Evolutionary conservation across 306 rosid species (phyloP).

Genomic region (Prunus mume): DNA sequence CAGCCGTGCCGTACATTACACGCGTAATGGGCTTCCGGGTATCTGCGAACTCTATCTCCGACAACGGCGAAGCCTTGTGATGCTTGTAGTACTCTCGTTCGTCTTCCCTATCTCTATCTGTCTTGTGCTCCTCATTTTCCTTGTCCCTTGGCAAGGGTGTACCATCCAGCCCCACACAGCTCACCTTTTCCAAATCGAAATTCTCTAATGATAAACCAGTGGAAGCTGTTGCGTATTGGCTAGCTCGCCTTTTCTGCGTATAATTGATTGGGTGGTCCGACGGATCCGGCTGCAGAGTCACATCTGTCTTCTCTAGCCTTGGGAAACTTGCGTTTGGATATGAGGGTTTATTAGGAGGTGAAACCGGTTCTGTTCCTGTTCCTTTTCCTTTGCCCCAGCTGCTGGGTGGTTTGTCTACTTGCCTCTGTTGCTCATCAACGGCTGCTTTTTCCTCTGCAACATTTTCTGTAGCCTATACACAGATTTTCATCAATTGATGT

Average conservation of each 20-base stretch:
- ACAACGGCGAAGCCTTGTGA: constrained; percentile 77
- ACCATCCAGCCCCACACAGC: constrained; percentile 64
- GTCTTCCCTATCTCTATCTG: constrained; percentile 12
- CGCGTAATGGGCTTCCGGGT: constrained; percentile 55
- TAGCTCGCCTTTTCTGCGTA: constrained; percentile 45
- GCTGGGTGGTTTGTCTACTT: constrained; percentile 9
- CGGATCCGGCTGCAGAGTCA: constrained; percentile 34
- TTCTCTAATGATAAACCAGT: background rate
- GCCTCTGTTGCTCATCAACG: background rate
- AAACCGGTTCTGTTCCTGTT: constrained; percentile 18
- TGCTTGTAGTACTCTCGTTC: constrained; percentile 42
- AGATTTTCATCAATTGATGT: too few species aligned
- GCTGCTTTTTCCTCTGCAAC: constrained; percentile 1
- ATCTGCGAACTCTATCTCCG: constrained; percentile 60
- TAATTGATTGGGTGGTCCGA: constrained; percentile 39
- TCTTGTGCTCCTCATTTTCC: constrained; percentile 6
- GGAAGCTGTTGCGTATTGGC: background rate
- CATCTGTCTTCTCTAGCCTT: constrained; percentile 46
- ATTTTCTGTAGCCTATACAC: background rate
- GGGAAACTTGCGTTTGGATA: constrained; percentile 30
- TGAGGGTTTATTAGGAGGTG: constrained; percentile 32
- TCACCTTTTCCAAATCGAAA: constrained; percentile 31
- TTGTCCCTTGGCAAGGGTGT: constrained; percentile 46
- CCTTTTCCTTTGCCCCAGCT: background rate
- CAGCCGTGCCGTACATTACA: constrained; percentile 43